Conservation (phyloP, 306 rosid genomes). For the Vicia villosa region DNA sequence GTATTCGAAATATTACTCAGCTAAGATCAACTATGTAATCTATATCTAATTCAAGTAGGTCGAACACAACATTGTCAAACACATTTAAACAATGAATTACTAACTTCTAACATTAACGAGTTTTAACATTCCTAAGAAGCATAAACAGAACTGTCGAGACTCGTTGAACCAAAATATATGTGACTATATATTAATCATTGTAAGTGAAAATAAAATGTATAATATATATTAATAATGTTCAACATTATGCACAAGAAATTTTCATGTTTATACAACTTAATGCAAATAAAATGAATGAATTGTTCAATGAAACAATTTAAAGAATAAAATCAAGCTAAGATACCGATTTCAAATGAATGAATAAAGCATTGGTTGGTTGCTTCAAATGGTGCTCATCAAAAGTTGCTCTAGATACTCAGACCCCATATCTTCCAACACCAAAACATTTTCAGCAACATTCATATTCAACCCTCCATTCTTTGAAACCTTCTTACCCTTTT, state of each 20-base stretch:
- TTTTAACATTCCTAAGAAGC: background rate
- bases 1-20: no score
- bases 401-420: slow-evolving; percentile 75
- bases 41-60: no score
- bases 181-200: background rate
- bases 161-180: background rate
- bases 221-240: background rate
- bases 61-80: no score
- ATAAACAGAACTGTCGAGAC: background rate
- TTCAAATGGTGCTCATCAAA: slow-evolving; percentile 44
- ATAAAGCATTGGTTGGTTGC: background rate
- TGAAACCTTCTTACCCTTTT: slow-evolving; percentile 27
- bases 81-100: no score
- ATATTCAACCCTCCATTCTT: background rate
- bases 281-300: background rate
- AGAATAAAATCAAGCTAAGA: background rate
- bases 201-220: background rate
- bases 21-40: no score
- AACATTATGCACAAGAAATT: background rate
- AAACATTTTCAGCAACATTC: slow-evolving; percentile 21
- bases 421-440: slow-evolving; percentile 76
- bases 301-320: background rate
- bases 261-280: background rate
- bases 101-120: background rate
- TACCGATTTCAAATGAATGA: background rate